Evolutionary conservation across 2,329 filamentous ascomycete species (phyloP), one percentile per base, ranked within the genome.

Genomic region (Botrytis sinoallii): DNA sequence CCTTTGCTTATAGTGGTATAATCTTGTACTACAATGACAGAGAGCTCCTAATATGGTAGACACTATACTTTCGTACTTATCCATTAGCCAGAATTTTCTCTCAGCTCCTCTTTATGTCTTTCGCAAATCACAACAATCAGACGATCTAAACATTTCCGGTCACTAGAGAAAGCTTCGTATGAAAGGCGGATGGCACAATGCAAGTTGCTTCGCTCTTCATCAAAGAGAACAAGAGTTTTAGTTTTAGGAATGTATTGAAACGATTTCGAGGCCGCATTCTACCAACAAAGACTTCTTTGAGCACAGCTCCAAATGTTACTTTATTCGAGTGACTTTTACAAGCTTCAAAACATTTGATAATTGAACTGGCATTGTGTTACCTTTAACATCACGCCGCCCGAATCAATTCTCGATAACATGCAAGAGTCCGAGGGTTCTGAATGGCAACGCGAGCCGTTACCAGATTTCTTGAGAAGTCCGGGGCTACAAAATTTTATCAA

Each of bases 241-340:
- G n/a, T 57, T 67, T 32, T 29, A 57, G 66, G 66, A 57, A 68
- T 68, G 66, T 22, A 42, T 42, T 48, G 29, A 68, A 57, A 9
- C 35, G 5, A 57, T 20, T 57, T 57, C 22, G 10, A 57, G 35
- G 35, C 48, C 66, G 66, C 66, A 68, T 68, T 68, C 66, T 68
- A 68, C 25, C 18, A 68, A 68, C 66, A 68, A 57, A 57, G 66
- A 57, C 48, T 68, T 68, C 66, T 68, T 68, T 57, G n/a, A 52
- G 10, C 16, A 42, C 48, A 68, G 20, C 48, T 68, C 16, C n/a
- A 4, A 32, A 32, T 18, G 48, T 57, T 32, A 12, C 46, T 68
- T 52, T 16, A 7, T 22, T 35, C 29, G 22, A 25, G 38, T 22
- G 9, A 32, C 22, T 5, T 25, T 68, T 6, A 57, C 14, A 22